Percentiles rank a stretch among this genome's conserved stretches.
These are phyloP conservation scores for Phycomyces blakesleeanus DNA, from an alignment of 192 early-diverging fungal genomes.

Conservation along the genomic window DNA sequence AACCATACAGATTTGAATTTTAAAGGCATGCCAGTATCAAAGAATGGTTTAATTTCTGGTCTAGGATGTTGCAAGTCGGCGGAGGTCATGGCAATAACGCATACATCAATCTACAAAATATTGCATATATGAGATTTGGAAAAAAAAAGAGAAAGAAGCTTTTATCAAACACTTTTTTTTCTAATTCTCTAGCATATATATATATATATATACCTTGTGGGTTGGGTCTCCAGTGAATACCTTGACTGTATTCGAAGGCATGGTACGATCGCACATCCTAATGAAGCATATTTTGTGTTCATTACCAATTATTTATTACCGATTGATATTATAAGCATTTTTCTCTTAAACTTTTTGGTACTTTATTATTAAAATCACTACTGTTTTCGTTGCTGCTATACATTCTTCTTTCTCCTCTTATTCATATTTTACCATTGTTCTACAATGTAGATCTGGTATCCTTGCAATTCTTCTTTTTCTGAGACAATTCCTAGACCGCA, in stretches of 20 bases:
- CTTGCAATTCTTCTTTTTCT: constrained; percentile 28
- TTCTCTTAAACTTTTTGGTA: no score
- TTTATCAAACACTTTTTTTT: neutral
- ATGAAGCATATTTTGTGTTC: neutral
- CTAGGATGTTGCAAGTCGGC: constrained; percentile 29
- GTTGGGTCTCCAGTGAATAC: constrained; percentile 41
- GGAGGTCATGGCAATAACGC: constrained; percentile 31
- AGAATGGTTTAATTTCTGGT: constrained; percentile 24
- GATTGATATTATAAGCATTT: no score
- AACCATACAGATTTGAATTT: constrained; percentile 41
- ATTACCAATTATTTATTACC: neutral
- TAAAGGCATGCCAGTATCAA: constrained; percentile 21
- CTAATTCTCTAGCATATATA: neutral
- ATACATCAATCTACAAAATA: constrained; percentile 33
- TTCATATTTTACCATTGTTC: constrained; percentile 50
- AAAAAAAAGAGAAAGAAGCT: neutral
- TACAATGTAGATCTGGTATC: constrained; percentile 46
- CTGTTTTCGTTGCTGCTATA: no score
- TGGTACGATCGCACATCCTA: constrained; percentile 41
- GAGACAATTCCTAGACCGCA: constrained; percentile 23
- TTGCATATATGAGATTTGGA: neutral
- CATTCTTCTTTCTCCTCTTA: no score
- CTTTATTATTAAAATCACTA: no score
- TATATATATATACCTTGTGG: constrained; percentile 26
- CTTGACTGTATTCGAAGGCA: constrained; percentile 37